Evolutionary conservation across 768 basidiomycete species (phyloP), one percentile per base, ranked within the genome.

Genomic region (Agrocybe chaxingu): DNA sequence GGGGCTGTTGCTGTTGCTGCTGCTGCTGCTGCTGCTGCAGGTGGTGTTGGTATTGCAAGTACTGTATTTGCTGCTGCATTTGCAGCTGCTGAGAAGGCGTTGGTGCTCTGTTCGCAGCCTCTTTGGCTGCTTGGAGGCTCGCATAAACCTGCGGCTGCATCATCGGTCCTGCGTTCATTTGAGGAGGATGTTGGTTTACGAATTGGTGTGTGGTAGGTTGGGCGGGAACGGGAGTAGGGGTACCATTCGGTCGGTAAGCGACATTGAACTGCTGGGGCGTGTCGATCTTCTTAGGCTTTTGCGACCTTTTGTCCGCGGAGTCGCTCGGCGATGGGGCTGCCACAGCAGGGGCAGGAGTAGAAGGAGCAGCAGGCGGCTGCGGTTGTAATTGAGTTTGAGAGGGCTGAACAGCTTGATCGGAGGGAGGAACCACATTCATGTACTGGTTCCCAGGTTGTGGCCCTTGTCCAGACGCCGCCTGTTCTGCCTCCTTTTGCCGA

Each of bases 71-170:
- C 45, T 64, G 68, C 7, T 41, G 46, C 33, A 42, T 50, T 5
- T 47, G 49, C 16, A 57, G 53, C 4, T 47, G 38, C 24, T 70
- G 71, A 8, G 66, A 64, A 31, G 73, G 70, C 8, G 73, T 74
- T 6, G 70, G 57, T 1, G 67, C 60, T 32, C 70, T 66, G 52
- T 69, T 69, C 5, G 67, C 62, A 7, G 70, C 67, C 49, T 72
- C 70, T 35, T 63, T 66, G 3, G 67, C 62, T 0, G 69, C 67
- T 48, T 72, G 71, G 11, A 69, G 56, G 31, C 47, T 70, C 3
- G 69, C 60, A 48, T 74, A 70, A 13, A 67, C 62, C 43, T 68
- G 68, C 7, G 70, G 67, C 53, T 75, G 79, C 54, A 69, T 60
- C n/a, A 61, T 58, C 4, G 65, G 56, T 40, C 59, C 45, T 49